Conservation (phyloP, 768 basidiomycete genomes). For the Tephrocybe sp. region DNA sequence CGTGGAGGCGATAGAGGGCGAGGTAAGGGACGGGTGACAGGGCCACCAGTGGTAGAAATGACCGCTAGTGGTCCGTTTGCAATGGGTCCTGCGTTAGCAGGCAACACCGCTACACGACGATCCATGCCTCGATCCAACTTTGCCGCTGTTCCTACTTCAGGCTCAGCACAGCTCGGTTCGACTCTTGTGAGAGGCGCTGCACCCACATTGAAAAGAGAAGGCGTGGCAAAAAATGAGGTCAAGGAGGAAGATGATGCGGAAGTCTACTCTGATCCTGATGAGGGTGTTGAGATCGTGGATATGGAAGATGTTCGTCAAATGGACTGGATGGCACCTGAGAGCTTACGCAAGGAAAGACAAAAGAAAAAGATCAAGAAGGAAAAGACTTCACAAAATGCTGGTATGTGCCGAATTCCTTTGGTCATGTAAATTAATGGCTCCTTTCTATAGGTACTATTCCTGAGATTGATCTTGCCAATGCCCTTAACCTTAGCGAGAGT, state of each 20-base stretch:
- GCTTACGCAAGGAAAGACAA: conserved; percentile 48
- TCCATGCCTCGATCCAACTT: conserved; percentile 56
- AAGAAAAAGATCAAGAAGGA: conserved; percentile 45
- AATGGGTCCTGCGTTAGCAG: conserved; percentile 75
- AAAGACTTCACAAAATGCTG: conserved; percentile 25
- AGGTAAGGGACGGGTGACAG: conserved; percentile 48
- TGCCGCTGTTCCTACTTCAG: conserved; percentile 42
- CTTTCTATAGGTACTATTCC: conserved; percentile 14
- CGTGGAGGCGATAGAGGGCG: conserved; percentile 48
- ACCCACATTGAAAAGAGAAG: conserved; percentile 47
- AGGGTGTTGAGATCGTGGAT: conserved; percentile 84
- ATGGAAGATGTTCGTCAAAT: conserved; percentile 73
- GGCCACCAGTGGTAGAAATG: conserved; percentile 62
- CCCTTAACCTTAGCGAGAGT: conserved; percentile 68
- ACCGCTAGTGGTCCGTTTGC: conserved; percentile 86
- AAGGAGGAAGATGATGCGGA: conserved; percentile 54
- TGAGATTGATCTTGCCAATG: conserved; percentile 51
- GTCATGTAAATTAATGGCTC: not conserved
- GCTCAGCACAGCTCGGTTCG: conserved; percentile 41
- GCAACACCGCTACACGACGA: conserved; percentile 45
- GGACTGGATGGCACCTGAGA: conserved; percentile 91
- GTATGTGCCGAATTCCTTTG: conserved; percentile 18
- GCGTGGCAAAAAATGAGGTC: conserved; percentile 25
- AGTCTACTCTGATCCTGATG: conserved; percentile 82
- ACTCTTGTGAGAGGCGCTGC: conserved; percentile 48